Conservation (phyloP, 2,329 filamentous ascomycete genomes). For the Paraphaeosphaeria sporulosa region DNA sequence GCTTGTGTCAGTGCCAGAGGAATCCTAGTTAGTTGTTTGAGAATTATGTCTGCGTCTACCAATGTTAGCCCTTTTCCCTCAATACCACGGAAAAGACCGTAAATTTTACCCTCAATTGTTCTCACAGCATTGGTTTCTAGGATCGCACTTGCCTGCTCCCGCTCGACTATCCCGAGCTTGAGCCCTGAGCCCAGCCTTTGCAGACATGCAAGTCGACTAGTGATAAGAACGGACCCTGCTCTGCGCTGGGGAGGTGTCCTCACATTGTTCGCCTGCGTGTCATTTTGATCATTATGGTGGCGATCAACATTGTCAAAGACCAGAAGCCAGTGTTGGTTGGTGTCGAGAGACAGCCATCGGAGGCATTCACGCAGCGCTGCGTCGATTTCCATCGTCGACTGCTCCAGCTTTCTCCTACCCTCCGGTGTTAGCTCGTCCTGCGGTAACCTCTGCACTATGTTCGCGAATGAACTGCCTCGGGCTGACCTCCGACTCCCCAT, state of each 20-base stretch:
- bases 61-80: not conserved
- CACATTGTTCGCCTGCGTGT: constrained; percentile 39
- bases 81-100: not conserved
- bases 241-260: constrained; percentile 21
- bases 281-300: constrained; percentile 25
- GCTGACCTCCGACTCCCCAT: constrained; percentile 23
- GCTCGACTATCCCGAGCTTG: not conserved
- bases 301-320: constrained; percentile 52
- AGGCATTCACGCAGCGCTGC: no score
- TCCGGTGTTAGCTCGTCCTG: not conserved
- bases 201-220: constrained; percentile 41
- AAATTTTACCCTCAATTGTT: not conserved
- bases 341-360: constrained; percentile 43
- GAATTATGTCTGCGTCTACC: constrained; percentile 36
- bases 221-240: constrained; percentile 56
- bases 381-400: constrained; percentile 37
- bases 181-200: not conserved
- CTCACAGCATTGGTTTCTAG: not conserved
- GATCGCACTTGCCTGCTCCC: not conserved
- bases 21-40: constrained; percentile 18
- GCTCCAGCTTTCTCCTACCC: constrained; percentile 29
- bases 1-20: constrained; percentile 25
- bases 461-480: no score
- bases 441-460: no score
- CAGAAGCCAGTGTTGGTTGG: constrained; percentile 50